phyloP scores from a whole-genome alignment of 352 stramenopile genomes.

The Pythium chondricola region DNA sequence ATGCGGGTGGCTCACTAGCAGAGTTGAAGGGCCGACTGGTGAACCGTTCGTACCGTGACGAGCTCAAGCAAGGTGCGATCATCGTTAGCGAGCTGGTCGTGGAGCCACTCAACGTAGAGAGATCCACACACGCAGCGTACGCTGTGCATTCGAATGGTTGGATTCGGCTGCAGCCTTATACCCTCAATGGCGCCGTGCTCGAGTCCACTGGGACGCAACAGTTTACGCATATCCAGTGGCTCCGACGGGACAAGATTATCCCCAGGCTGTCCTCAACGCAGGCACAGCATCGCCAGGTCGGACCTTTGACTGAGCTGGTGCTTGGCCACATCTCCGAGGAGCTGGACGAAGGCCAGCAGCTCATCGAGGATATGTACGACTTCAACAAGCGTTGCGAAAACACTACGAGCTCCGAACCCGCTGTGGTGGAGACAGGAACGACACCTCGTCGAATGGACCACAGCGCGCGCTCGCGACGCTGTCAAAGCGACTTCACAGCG shows the following conservation, averaged over 20 bases:
- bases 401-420: neutral
- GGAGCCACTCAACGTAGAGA: neutral
- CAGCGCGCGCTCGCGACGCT: neutral
- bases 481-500: no score
- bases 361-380: constrained; percentile 1
- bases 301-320: constrained; percentile 1
- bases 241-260: constrained; percentile 4
- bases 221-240: constrained; percentile 7
- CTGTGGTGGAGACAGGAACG: neutral
- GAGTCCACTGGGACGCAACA: constrained; percentile 1
- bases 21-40: constrained; percentile 2
- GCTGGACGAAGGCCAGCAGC: constrained; percentile 4
- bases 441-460: neutral
- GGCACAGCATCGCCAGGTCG: neutral
- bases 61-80: neutral
- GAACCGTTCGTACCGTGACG: constrained; percentile 1
- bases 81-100: constrained; percentile 9
- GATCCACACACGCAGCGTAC: neutral
- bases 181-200: neutral
- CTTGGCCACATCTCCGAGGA: constrained; percentile 2
- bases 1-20: neutral
- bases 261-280: neutral
- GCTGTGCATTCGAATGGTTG: constrained; percentile 8
- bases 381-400: neutral
- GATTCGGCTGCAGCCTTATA: constrained; percentile 1